Conservation (phyloP, 2,329 filamentous ascomycete genomes). For the Aspergillus amoenus region DNA sequence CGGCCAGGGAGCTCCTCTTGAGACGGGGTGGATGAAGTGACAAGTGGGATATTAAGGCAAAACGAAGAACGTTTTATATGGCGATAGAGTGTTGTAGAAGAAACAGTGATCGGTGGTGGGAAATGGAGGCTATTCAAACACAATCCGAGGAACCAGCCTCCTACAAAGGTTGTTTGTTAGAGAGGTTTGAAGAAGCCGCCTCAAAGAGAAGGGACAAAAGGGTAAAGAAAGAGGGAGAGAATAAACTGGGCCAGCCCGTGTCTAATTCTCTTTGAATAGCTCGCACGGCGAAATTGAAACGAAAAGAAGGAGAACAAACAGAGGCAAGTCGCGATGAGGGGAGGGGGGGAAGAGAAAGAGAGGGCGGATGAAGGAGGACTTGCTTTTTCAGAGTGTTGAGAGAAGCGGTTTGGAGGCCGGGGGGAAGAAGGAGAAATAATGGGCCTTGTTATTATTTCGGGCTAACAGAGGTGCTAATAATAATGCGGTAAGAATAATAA, state of each 20-base stretch:
- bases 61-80: constrained; percentile 12
- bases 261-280: constrained; percentile 30
- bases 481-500: constrained; percentile 13
- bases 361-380: constrained; percentile 23
- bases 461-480: constrained; percentile 14
- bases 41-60: constrained; percentile 9
- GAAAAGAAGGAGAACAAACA: constrained; percentile 21
- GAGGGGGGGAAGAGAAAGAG: constrained; percentile 16
- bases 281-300: constrained; percentile 37
- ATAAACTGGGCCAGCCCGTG: constrained; percentile 39
- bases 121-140: constrained; percentile 23
- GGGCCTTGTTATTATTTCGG: constrained; percentile 10
- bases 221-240: constrained; percentile 25
- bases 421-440: constrained; percentile 15
- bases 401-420: constrained; percentile 10
- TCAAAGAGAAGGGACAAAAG: constrained; percentile 21
- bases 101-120: constrained; percentile 17
- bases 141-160: constrained; percentile 40
- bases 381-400: constrained; percentile 20
- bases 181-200: constrained; percentile 20
- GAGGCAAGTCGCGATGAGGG: constrained; percentile 18
- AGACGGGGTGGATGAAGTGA: constrained; percentile 1
- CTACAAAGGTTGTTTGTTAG: constrained; percentile 14
- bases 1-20: neutral
- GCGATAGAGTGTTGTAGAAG: constrained; percentile 8